phyloP scores from a whole-genome alignment of 257 asterid species.

The Thymus mandschuricus region DNA sequence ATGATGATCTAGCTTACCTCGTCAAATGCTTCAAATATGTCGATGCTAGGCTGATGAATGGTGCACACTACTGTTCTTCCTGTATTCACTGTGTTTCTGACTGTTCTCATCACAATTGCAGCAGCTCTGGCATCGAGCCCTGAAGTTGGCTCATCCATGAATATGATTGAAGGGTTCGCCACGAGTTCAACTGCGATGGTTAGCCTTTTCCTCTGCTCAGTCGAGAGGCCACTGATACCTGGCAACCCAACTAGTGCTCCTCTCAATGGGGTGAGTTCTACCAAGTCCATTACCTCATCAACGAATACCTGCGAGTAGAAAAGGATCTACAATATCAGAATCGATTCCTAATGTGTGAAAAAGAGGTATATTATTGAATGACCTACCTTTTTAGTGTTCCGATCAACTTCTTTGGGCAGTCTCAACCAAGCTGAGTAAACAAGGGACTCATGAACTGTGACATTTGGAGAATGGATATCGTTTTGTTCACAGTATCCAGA shows the following conservation, averaged over 20 bases:
- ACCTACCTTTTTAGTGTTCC: constrained; percentile 45
- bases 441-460: constrained; percentile 40
- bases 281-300: constrained; percentile 69
- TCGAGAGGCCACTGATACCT: constrained; percentile 59
- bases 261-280: constrained; percentile 52
- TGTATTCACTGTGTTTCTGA: constrained; percentile 62
- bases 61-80: constrained; percentile 74
- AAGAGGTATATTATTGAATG: neutral
- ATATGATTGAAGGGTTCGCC: constrained; percentile 61
- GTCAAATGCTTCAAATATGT: constrained; percentile 68
- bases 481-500: constrained; percentile 43
- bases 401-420: constrained; percentile 52
- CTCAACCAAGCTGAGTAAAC: constrained; percentile 59
- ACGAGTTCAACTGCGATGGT: constrained; percentile 76
- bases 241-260: constrained; percentile 60
- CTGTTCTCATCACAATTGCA: constrained; percentile 67
- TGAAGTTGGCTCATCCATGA: constrained; percentile 72
- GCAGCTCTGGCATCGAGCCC: constrained; percentile 71
- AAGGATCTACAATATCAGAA: constrained; percentile 16
- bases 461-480: constrained; percentile 42
- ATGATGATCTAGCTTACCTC: constrained; percentile 45
- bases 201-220: constrained; percentile 67
- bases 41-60: constrained; percentile 74
- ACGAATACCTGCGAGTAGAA: constrained; percentile 46
- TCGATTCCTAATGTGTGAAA: neutral